phyloP scores from a whole-genome alignment of 2,329 filamentous ascomycete genomes.

The Penicillium paneum region DNA sequence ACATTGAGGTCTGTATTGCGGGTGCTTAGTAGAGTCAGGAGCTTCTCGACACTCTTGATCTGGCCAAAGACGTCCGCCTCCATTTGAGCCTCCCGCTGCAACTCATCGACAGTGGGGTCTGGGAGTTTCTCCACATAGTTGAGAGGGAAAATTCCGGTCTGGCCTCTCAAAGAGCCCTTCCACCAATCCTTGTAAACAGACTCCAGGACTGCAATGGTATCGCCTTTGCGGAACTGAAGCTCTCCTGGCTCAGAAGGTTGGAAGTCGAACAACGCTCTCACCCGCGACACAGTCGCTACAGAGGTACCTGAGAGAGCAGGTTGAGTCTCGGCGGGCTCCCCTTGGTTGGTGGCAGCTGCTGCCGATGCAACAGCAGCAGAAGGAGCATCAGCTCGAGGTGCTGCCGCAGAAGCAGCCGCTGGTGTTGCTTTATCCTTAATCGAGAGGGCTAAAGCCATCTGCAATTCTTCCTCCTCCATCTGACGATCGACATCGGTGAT shows the following conservation, averaged over 20 bases:
- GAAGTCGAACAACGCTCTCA: slow-evolving; percentile 92
- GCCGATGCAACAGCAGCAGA: slow-evolving; percentile 9
- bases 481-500: slow-evolving; percentile 86
- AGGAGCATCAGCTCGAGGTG: slow-evolving; percentile 35
- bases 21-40: slow-evolving; percentile 87
- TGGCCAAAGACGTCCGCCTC: slow-evolving; percentile 76
- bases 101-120: slow-evolving; percentile 88
- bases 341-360: slow-evolving; percentile 24
- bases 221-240: slow-evolving; percentile 92
- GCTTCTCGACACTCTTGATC: slow-evolving; percentile 73
- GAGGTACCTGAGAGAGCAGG: slow-evolving; percentile 78
- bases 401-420: slow-evolving; percentile 26
- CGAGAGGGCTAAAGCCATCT: slow-evolving; percentile 90
- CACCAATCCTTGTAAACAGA: slow-evolving; percentile 99
- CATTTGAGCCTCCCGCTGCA: slow-evolving; percentile 95
- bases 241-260: slow-evolving; percentile 90
- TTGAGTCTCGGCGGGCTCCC: slow-evolving; percentile 49
- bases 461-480: slow-evolving; percentile 95
- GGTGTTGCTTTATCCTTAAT: slow-evolving; percentile 72
- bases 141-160: slow-evolving; percentile 95
- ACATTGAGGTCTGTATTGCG: slow-evolving; percentile 75
- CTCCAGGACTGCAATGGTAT: slow-evolving; percentile 94
- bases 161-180: slow-evolving; percentile 89
- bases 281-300: slow-evolving; percentile 90
- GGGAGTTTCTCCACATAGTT: slow-evolving; percentile 98